Evolutionary conservation across 225 moss, liverwort and hornwort genomes (phyloP).

Genomic region (Ulota crispa): DNA sequence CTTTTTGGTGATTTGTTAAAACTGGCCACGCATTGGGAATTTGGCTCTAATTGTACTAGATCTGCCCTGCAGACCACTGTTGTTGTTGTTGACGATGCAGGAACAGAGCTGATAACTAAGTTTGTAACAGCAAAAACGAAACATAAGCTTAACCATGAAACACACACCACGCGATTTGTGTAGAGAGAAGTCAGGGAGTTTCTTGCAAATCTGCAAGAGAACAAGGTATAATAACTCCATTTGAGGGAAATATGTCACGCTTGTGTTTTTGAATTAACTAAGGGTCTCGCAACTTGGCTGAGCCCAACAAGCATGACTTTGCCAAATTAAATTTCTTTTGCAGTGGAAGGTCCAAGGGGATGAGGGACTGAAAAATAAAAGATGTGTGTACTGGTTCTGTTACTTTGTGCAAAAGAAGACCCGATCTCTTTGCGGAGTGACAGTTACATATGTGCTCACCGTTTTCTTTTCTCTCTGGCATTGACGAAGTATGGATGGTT

Average conservation of each 20-base stretch:
- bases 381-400: background rate
- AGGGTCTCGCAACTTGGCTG: background rate
- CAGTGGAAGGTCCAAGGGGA: background rate
- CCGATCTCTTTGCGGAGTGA: background rate
- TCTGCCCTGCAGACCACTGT: too few species aligned
- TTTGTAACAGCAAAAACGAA: too few species aligned
- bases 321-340: background rate
- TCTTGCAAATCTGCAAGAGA: background rate
- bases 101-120: too few species aligned
- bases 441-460: background rate
- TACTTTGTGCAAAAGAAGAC: background rate
- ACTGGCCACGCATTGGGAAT: too few species aligned
- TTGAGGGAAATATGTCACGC: background rate
- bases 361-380: background rate
- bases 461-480: background rate
- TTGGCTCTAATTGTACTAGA: too few species aligned
- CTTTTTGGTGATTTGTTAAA: too few species aligned
- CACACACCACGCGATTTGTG: background rate
- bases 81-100: too few species aligned
- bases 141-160: background rate
- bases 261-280: background rate
- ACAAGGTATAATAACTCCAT: background rate
- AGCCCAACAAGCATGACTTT: background rate
- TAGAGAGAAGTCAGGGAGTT: background rate
- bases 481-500: background rate